Evolutionary conservation across 345 rosid species (phyloP).

Genomic region (Moricandia arvensis): DNA sequence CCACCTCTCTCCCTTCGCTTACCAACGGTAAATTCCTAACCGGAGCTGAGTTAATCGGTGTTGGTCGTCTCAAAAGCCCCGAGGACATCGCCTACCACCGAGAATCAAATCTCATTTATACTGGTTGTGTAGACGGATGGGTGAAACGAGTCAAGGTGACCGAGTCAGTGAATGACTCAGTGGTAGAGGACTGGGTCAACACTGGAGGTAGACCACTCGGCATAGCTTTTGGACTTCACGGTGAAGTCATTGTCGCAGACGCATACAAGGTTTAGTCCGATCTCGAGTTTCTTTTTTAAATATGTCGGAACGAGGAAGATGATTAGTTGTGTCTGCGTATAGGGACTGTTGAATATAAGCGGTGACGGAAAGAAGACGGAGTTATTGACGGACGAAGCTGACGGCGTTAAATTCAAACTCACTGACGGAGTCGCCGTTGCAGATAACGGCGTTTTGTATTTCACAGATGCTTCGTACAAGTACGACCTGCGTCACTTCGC

Average conservation of each 20-base stretch:
- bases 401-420: constrained; percentile 57
- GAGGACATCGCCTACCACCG: constrained; percentile 63
- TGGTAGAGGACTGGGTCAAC: constrained; percentile 55
- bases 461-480: constrained; percentile 76
- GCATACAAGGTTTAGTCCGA: constrained; percentile 53
- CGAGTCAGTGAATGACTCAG: constrained; percentile 43
- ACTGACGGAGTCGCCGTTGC: constrained; percentile 67
- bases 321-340: neutral
- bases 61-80: constrained; percentile 45
- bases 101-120: constrained; percentile 44
- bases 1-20: constrained; percentile 21
- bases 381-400: constrained; percentile 61
- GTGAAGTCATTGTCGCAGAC: constrained; percentile 65
- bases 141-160: constrained; percentile 53
- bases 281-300: neutral
- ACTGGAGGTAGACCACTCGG: constrained; percentile 93
- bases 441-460: constrained; percentile 62
- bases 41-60: constrained; percentile 53
- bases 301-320: neutral
- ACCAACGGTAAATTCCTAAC: constrained; percentile 37
- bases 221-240: constrained; percentile 45
- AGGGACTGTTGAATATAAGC: constrained; percentile 71
- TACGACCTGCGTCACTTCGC: constrained; percentile 23
- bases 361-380: constrained; percentile 42
- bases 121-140: constrained; percentile 82